A percentile compares a stretch with the other conserved stretches of the same genome.
Evolutionary conservation across 495 filamentous ascomycete genomes (phyloP).

Genomic region (Podospora pseudoanserina): DNA sequence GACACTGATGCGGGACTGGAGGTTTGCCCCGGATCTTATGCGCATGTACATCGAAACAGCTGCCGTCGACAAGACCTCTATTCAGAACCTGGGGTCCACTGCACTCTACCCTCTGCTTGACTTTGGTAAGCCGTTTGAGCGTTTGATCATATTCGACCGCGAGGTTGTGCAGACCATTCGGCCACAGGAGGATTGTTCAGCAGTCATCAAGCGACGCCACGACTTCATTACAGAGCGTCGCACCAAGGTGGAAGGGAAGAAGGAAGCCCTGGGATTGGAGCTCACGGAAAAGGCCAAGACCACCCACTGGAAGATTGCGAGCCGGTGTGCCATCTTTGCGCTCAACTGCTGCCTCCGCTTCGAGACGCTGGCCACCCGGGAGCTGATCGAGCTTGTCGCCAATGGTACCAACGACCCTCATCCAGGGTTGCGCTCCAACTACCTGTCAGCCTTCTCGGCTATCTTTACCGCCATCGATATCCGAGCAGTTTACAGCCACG

Average conservation of each 20-base stretch:
- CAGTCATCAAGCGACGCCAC: conserved; percentile 61
- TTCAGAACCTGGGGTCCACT: conserved; percentile 81
- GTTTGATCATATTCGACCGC: conserved; percentile 81
- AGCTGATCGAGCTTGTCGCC: conserved; percentile 80
- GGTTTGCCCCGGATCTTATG: conserved; percentile 81
- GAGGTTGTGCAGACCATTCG: conserved; percentile 67
- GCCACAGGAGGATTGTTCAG: conserved; percentile 63
- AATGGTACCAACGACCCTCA: conserved; percentile 85
- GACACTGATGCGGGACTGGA: conserved; percentile 85
- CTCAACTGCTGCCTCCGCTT: conserved; percentile 85
- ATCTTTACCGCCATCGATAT: conserved; percentile 81
- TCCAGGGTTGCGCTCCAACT: conserved; percentile 76
- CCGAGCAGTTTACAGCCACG: conserved; percentile 79
- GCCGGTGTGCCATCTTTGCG: conserved; percentile 80
- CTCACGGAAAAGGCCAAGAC: conserved; percentile 70
- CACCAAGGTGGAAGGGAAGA: conserved; percentile 72
- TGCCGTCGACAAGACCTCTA: conserved; percentile 85
- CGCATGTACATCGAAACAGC: conserved; percentile 84
- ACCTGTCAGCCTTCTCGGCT: conserved; percentile 71
- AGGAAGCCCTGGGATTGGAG: conserved; percentile 73
- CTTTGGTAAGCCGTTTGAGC: conserved; percentile 78
- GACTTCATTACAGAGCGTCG: conserved; percentile 70
- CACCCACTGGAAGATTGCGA: conserved; percentile 95
- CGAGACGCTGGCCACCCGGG: conserved; percentile 74
- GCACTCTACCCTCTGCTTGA: conserved; percentile 86